Evolutionary conservation across 768 basidiomycete genomes (phyloP), one percentile per base, ranked within the genome.

Genomic region (Artomyces pyxidatus): DNA sequence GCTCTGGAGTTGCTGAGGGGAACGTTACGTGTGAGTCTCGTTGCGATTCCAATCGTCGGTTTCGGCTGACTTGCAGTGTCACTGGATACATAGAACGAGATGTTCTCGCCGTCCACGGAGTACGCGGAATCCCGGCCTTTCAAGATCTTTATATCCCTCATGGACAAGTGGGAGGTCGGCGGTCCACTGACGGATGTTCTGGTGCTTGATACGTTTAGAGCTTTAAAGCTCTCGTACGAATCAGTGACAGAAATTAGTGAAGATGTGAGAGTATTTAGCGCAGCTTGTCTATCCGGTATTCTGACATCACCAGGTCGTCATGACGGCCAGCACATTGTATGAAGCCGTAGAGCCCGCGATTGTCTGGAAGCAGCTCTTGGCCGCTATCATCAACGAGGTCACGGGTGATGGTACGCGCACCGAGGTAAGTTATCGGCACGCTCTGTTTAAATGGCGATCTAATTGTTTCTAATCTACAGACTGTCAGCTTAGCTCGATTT

Each of bases 121-220:
- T 91, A 90, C 55, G 71, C 85, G 1, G 82, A 84, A 52, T 85
- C 87, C 3, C 71, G 89, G 22, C 91, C 96, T 0, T 98, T 93
- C 77, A 95, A 94, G 66, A 87, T 98, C 28, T 94, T 96, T 64
- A 84, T 98, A 21, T 94, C 92, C 1, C 65, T 98, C 16, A 70
- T 97, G 56, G 96, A 99, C 65, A 96, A 96, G 64, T 97, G 91
- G 88, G 96, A 98, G 63, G 85, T 98, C 39, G 95, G 95, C 4
- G 78, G 77, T 7, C 73, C 77, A 0, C 65, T 99, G 23, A 92
- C 92, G 0, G 85, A 91, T 35, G 72, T 71, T 6, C 68, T 97
- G 45, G 78, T 88, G 10, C 80, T 87, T 57, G 88, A 95, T 56
- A 75, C 88, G 0, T 80, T 97, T 59, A 80, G 74, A 45, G 81